phyloP scores from a whole-genome alignment of 2,329 filamentous ascomycete species.

The Beauveria varroae region DNA sequence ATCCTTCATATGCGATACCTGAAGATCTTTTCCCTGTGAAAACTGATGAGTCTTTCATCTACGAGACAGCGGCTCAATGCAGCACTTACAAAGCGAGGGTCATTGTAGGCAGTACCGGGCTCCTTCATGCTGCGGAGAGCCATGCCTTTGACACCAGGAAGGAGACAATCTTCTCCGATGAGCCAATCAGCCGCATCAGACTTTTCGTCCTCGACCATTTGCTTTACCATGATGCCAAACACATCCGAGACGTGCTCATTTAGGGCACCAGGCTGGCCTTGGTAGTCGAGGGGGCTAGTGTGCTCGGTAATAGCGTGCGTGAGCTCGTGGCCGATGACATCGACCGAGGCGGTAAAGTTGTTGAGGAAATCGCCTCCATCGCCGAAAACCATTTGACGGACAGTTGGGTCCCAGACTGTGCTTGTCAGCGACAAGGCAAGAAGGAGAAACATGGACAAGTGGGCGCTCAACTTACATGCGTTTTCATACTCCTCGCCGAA shows the following conservation, averaged over 20 bases:
- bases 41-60: background rate
- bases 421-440: background rate
- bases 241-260: constrained; percentile 51
- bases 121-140: constrained; percentile 48
- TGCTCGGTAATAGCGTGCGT: constrained; percentile 48
- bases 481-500: constrained; percentile 43
- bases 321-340: constrained; percentile 51
- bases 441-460: background rate
- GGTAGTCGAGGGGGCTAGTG: constrained; percentile 42
- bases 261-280: constrained; percentile 44
- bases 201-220: constrained; percentile 38
- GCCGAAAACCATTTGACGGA: constrained; percentile 47
- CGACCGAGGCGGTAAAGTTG: constrained; percentile 44
- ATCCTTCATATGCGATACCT: constrained; percentile 39
- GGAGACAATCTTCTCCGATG: constrained; percentile 44
- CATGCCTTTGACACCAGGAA: constrained; percentile 42
- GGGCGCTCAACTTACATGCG: constrained; percentile 32
- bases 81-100: constrained; percentile 38
- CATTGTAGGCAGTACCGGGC: constrained; percentile 45
- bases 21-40: constrained; percentile 42
- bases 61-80: background rate
- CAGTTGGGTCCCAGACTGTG: constrained; percentile 41
- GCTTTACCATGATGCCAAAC: constrained; percentile 51
- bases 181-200: constrained; percentile 45
- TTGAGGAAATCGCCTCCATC: constrained; percentile 45